These are phyloP conservation scores for Kockovaella imperatae DNA, from an alignment of 768 basidiomycete species.

Conservation along the genomic window DNA sequence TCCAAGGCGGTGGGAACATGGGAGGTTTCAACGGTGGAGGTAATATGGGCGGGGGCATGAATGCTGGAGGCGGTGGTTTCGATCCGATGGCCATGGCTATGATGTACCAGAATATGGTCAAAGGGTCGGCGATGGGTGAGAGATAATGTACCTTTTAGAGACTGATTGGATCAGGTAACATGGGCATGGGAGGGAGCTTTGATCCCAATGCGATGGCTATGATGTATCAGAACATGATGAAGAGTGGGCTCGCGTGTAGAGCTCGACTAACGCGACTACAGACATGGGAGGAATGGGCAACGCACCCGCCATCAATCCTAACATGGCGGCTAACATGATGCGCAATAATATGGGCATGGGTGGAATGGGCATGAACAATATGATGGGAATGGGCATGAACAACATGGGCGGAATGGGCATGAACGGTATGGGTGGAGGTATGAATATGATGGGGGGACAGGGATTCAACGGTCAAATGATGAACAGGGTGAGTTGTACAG, in stretches of 20 bases:
- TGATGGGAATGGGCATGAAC: slow-evolving; percentile 14
- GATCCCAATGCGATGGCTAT: slow-evolving; percentile 87
- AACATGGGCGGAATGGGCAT: slow-evolving; percentile 29
- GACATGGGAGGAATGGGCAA: slow-evolving; percentile 31
- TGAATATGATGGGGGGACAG: slow-evolving; percentile 33
- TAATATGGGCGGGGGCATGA: slow-evolving; percentile 30
- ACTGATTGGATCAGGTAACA: slow-evolving; percentile 20
- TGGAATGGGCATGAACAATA: slow-evolving; percentile 4
- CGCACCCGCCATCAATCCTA: slow-evolving; percentile 39
- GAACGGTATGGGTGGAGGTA: slow-evolving; percentile 19
- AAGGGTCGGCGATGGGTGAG: slow-evolving; percentile 20
- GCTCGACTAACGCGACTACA: background rate
- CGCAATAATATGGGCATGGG: slow-evolving; percentile 14
- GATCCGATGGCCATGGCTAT: slow-evolving; percentile 84
- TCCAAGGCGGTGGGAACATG: slow-evolving; percentile 58
- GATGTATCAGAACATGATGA: slow-evolving; percentile 84
- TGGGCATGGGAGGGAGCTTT: slow-evolving; percentile 49
- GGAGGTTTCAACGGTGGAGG: slow-evolving; percentile 52
- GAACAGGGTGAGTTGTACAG: slow-evolving; percentile 5
- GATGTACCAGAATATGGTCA: slow-evolving; percentile 81
- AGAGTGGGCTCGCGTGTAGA: slow-evolving; percentile 15
- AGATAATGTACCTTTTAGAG: background rate
- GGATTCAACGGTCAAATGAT: slow-evolving; percentile 1
- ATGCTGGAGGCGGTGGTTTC: slow-evolving; percentile 47
- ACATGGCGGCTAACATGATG: slow-evolving; percentile 32